A percentile compares a stretch with the other conserved stretches of the same genome.
phyloP scores from a whole-genome alignment of 192 early-diverging fungal species.

The Linnemannia hyalina region DNA sequence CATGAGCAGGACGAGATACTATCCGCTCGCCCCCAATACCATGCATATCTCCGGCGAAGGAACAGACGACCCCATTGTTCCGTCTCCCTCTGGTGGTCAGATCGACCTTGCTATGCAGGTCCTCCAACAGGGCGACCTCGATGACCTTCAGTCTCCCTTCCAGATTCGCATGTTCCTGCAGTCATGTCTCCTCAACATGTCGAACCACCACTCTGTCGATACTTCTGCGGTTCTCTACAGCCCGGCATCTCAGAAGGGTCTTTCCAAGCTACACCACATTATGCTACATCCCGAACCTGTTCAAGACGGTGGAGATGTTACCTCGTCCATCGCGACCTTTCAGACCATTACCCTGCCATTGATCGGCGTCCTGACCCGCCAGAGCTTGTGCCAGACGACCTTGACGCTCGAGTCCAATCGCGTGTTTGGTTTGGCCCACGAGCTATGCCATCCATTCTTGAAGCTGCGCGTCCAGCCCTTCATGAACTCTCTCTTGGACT shows the following conservation, averaged over 20 bases:
- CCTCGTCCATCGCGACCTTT: slow-evolving; percentile 26
- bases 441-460: slow-evolving; percentile 20
- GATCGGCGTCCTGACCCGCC: slow-evolving; percentile 54
- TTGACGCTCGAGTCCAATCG: slow-evolving; percentile 34
- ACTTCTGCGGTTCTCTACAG: slow-evolving; percentile 26
- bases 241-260: slow-evolving; percentile 17
- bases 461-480: slow-evolving; percentile 26
- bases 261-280: slow-evolving; percentile 37
- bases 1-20: background rate
- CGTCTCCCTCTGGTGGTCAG: background rate
- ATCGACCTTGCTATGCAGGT: slow-evolving; percentile 12
- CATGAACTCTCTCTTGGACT: slow-evolving; percentile 28
- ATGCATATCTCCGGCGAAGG: slow-evolving; percentile 35
- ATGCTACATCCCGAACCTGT: slow-evolving; percentile 24
- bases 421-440: slow-evolving; percentile 46
- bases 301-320: slow-evolving; percentile 1
- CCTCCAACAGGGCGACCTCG: slow-evolving; percentile 11
- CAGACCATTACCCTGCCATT: slow-evolving; percentile 54
- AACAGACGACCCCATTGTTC: slow-evolving; percentile 38
- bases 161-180: slow-evolving; percentile 38
- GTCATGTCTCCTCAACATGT: slow-evolving; percentile 47
- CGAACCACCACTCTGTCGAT: slow-evolving; percentile 44
- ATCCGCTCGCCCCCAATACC: background rate
- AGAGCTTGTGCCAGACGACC: slow-evolving; percentile 35
- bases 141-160: background rate